Base-by-base conservation (phyloP, 306 rosid genomes). In the Nissolia schottii region DNA sequence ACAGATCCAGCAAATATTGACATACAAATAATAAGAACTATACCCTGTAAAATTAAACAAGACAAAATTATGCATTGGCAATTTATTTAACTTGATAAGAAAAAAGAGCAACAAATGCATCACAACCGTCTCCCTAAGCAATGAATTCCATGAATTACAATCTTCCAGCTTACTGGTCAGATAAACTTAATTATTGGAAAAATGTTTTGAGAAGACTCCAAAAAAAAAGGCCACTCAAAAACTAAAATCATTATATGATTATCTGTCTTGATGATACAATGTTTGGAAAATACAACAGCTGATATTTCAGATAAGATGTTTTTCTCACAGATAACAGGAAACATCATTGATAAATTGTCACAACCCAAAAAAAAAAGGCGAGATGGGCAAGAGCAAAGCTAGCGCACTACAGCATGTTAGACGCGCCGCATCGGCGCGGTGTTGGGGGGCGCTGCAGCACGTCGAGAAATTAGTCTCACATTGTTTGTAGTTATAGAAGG, bases 1-100 rank as follows among this genome's bases (percentile, higher is more conserved):
- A 95, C 89, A 63, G 96, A 89, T 82, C 90, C 97, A 75, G 81
- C 58, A 79, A 91, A 95, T 70, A 95, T 43, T 27, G 83, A 69
- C 83, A 86, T 77, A 64, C 87, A 88, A 67, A 89, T 60, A 68
- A 87, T 73, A 73, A 95, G 96, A 77, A 85, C 77, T 74, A 89
- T 85, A 70, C 97, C 96, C 99, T 95, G 96, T 22, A 69, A 64
- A 63, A 77, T 54, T 53, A 70, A 70, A 58, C 41, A 63, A 49
- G 24, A 64, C 38, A 32, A 63, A 74, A 73, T 71, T 61, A 84
- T 49, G 61, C 67, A 77, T 43, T 43, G 62, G 56, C 19, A 34
- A 40, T 19, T 54, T 64, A 84, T 14, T 50, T 34, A 22, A 70
- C 32, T 43, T 54, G 51, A 23, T 22, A 4, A 2, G 1, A 14